phyloP scores from a whole-genome alignment of 139 green algal species.

The Closterium sp. region DNA sequence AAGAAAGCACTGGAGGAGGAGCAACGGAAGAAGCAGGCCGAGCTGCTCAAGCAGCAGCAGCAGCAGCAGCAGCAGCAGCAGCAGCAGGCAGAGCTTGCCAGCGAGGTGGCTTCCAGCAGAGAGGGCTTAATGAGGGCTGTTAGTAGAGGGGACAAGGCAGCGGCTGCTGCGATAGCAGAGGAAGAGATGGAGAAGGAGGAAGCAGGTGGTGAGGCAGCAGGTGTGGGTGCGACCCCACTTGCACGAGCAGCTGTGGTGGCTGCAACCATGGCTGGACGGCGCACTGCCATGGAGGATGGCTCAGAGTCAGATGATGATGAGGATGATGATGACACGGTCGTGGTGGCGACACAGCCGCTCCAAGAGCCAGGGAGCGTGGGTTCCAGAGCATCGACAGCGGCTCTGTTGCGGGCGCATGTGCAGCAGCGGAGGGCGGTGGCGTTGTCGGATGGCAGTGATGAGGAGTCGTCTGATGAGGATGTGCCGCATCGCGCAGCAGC shows the following conservation, averaged over 20 bases:
- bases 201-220: neutral
- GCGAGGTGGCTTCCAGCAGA: no score
- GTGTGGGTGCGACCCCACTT: neutral
- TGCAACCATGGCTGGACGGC: neutral
- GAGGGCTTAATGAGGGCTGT: neutral
- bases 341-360: neutral
- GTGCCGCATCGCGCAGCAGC: neutral
- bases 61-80: no score
- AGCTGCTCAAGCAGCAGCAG: neutral
- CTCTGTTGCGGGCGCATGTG: neutral
- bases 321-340: neutral
- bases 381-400: neutral
- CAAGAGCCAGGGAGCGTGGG: neutral
- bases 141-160: neutral
- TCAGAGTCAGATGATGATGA: neutral
- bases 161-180: neutral
- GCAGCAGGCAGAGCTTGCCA: no score
- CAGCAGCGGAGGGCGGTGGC: neutral
- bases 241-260: neutral
- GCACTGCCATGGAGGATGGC: neutral
- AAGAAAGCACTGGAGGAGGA: neutral
- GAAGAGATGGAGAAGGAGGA: neutral
- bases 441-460: neutral
- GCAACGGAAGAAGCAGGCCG: neutral
- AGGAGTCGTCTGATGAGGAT: neutral